A percentile compares a stretch with the other conserved stretches of the same genome.
Conservation (phyloP, 768 basidiomycete genomes). For the Termitomyces sp. region DNA sequence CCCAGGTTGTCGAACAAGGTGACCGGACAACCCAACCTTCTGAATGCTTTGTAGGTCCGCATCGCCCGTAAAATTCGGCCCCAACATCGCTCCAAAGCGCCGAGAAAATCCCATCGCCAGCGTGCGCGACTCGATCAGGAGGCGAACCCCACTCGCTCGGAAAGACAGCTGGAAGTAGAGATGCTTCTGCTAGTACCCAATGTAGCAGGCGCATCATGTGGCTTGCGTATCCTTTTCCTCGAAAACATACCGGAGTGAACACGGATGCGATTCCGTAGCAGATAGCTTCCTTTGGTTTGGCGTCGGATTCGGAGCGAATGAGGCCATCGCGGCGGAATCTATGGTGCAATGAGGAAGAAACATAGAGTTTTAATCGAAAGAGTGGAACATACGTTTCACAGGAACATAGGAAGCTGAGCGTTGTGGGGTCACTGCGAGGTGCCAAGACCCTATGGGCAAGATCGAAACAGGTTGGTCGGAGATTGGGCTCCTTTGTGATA, state of each 20-base stretch:
- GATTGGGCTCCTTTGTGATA: neutral
- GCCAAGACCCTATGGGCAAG: conserved; percentile 50
- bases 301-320: conserved; percentile 16
- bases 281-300: conserved; percentile 23
- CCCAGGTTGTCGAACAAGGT: conserved; percentile 36
- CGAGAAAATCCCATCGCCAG: conserved; percentile 41
- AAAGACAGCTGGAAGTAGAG: conserved; percentile 20
- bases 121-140: conserved; percentile 27
- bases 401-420: conserved; percentile 52
- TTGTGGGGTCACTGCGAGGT: conserved; percentile 41
- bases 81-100: conserved; percentile 53
- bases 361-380: neutral
- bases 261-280: conserved; percentile 55
- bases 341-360: neutral
- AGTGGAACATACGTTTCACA: conserved; percentile 50
- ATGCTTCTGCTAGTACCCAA: conserved; percentile 39
- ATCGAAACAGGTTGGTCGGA: neutral
- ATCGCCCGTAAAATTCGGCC: conserved; percentile 34
- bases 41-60: conserved; percentile 28
- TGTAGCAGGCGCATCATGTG: conserved; percentile 67
- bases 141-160: conserved; percentile 39
- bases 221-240: conserved; percentile 50
- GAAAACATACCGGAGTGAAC: conserved; percentile 45
- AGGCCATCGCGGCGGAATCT: conserved; percentile 27
- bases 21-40: conserved; percentile 41